Evolutionary conservation across 108 stramenopile genomes (phyloP), one percentile per base, ranked within the genome.

Genomic region (Epithemia pelagica): DNA sequence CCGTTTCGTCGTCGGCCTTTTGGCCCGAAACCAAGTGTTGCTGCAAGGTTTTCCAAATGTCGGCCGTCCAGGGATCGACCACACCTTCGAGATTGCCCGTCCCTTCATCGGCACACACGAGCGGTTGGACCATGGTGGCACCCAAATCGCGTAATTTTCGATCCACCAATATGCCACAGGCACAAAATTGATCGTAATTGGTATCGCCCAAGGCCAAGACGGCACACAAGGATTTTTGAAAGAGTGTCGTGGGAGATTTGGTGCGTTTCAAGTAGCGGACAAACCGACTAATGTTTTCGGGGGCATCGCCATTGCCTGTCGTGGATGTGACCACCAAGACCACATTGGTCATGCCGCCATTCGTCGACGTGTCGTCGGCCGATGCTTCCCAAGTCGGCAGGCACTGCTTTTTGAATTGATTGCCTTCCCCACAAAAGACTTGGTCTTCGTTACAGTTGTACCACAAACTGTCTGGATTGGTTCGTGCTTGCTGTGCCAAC

Each of bases 241-340:
- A 79, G 8, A 89, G 74, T 26, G 68, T 52, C 20, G 55, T 58
- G 0, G 78, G 57, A 19, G 74, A 75, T 59, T 86, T 82, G 24
- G 65, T 65, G 2, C 78, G 69, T 57, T 89, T 90, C 27, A 91
- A 7, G 59, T 67, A 87, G 0, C 95, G 86, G 27, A 85, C 73
- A 63, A 94, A 95, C 2, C 88, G 82, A 31, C 68, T 62, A 2
- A 86, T 84, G 58, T 95, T 95, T 68, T 95, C 94, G 28, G 96
- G 96, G 0, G 91, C 69, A 65, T 97, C 96, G 23, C 93, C 96
- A 60, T 97, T 95, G 0, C 96, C 96, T 0, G 96, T 94, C 1
- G 96, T 97, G 59, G 91, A 93, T 22, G 76, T 74, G 8, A 95
- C 78, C 23, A 90, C 32, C 25, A 95, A 54, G 1, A 91, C 22